Base-by-base conservation (phyloP, 2,329 filamentous ascomycete species). In the Calonectria pseudoturangicola region DNA sequence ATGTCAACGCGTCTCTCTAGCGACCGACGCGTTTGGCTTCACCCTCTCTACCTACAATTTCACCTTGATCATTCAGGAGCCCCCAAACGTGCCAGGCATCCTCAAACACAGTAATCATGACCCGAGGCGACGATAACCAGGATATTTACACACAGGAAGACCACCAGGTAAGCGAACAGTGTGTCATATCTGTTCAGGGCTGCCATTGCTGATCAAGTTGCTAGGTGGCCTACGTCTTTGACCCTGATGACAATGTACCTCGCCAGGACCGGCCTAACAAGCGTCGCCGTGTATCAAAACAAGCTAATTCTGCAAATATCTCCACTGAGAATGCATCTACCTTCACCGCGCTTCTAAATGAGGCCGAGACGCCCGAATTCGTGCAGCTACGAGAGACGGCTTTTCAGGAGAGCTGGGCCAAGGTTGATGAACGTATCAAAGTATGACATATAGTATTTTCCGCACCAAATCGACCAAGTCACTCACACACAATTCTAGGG, bases 341-440 rank as follows among this genome's bases (percentile, higher is more conserved):
- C 2, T 93, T 91, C 71, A 85, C 88, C 25, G 84, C 87, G 9
- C 84, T 93, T 21, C 83, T 93, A 9, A 86, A 87, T 71, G 91
- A 90, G 4, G 80, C 83, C 0, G 92, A 93, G 82, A 84, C 81
- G 54, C 77, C 85, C 2, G 85, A 86, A 39, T 87, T 86, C 67
- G 86, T 89, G 27, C 81, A 81, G 9, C 83, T 91, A 65, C 88
- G 94, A 27, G 87, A 92, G 80, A 83, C 87, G 56, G 85, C 91
- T 3, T 96, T 92, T 82, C 85, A 91, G 64, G 83, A 87, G 66
- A 86, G 90, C 63, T 97, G 95, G 95, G 83, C 85, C 2, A 84
- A 87, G 47, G 90, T 94, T 76, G 89, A 95, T 73, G 82, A 84
- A 56, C 89, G 90, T 30, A 92, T 96, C 64, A 88, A 93, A 81